phyloP scores from a whole-genome alignment of 2,329 filamentous ascomycete species.

The Fonsecaea pugnacius region DNA sequence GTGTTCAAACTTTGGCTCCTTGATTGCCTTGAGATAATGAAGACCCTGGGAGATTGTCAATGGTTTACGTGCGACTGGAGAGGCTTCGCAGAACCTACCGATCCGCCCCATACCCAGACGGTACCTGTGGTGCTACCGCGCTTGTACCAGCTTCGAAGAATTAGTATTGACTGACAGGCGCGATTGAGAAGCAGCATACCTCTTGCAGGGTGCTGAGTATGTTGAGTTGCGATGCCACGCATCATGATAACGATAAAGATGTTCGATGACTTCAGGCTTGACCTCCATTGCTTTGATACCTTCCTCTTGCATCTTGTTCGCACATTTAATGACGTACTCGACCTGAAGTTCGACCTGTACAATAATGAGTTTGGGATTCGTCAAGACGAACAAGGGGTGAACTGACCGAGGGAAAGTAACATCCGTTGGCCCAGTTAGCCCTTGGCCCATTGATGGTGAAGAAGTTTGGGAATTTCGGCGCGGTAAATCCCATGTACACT shows the following conservation, averaged over 20 bases:
- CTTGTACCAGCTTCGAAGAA: conserved; percentile 45
- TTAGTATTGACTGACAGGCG: no score
- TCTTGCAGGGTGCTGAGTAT: conserved; percentile 43
- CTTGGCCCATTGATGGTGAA: conserved; percentile 41
- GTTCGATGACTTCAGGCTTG: conserved; percentile 26
- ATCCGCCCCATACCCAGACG: conserved; percentile 21
- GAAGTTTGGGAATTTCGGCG: conserved; percentile 45
- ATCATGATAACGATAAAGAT: conserved; percentile 40
- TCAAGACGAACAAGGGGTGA: no score
- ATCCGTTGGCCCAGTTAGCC: conserved; percentile 26
- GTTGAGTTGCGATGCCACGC: conserved; percentile 44
- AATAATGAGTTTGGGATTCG: no score
- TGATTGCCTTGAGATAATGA: conserved; percentile 24
- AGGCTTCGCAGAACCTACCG: conserved; percentile 13
- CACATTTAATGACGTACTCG: conserved; percentile 44
- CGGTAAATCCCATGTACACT: conserved; percentile 43
- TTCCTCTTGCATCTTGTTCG: conserved; percentile 45
- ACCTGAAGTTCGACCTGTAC: conserved; percentile 33
- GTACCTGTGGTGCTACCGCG: conserved; percentile 16
- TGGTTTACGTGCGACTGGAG: background rate
- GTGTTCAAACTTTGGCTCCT: conserved; percentile 16
- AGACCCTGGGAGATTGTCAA: conserved; percentile 6
- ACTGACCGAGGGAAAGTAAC: conserved; percentile 27
- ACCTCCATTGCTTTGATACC: conserved; percentile 43
- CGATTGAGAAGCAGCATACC: conserved; percentile 38